These are phyloP conservation scores for Orbilia quercus DNA, from an alignment of 2,329 filamentous ascomycete genomes.

Conservation along the genomic window DNA sequence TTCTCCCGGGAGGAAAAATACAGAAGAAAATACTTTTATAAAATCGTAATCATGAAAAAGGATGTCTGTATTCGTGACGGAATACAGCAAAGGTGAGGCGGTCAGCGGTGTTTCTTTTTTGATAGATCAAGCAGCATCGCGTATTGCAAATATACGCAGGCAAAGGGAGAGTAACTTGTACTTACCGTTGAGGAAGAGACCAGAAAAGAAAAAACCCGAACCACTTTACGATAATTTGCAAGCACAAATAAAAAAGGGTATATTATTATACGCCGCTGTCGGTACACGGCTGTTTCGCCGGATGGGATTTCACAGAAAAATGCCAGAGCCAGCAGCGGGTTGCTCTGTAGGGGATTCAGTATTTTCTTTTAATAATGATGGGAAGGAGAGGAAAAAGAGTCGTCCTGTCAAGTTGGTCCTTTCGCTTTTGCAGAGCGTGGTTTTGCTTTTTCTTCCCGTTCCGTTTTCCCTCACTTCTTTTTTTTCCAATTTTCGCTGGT, in stretches of 20 bases:
- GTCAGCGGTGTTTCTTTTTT: not conserved
- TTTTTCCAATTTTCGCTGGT: too few species aligned
- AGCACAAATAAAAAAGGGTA: too few species aligned
- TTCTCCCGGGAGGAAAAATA: conserved; percentile 8
- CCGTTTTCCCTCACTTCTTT: conserved; percentile 7
- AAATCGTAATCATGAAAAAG: conserved; percentile 23
- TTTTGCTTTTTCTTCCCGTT: conserved; percentile 41
- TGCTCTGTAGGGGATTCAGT: conserved; percentile 9
- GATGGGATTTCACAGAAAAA: conserved; percentile 1
- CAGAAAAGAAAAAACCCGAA: not conserved
- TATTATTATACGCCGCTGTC: too few species aligned
- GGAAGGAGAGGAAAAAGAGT: conserved; percentile 50
- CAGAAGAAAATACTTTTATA: conserved; percentile 8
- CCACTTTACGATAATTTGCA: not conserved
- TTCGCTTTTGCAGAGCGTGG: conserved; percentile 8
- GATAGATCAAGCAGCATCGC: not conserved
- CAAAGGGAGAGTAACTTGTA: conserved; percentile 10
- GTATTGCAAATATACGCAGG: conserved; percentile 1
- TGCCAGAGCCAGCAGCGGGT: not conserved
- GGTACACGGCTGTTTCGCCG: too few species aligned
- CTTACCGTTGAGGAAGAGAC: conserved; percentile 5
- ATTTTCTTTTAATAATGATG: conserved; percentile 22
- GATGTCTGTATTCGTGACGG: conserved; percentile 5
- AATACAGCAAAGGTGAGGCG: not conserved
- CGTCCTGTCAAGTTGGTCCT: conserved; percentile 38